Conservation (phyloP, 2,329 filamentous ascomycete genomes). For the Pseudogymnoascus sp. region DNA sequence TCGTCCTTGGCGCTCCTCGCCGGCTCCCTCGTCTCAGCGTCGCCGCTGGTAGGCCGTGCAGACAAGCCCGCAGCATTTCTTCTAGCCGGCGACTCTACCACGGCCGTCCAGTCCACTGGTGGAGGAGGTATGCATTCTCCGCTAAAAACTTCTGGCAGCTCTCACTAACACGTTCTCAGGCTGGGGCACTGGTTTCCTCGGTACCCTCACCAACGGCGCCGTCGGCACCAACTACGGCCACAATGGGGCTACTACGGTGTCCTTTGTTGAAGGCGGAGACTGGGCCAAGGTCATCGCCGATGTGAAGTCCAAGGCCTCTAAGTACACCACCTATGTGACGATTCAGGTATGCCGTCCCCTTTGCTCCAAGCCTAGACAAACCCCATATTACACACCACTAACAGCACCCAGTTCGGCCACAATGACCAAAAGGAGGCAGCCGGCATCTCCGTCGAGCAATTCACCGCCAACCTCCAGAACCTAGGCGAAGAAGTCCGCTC, state of each 20-base stretch:
- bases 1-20: constrained; percentile 6
- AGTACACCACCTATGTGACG: constrained; percentile 39
- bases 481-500: constrained; percentile 27
- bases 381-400: background rate
- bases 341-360: constrained; percentile 33
- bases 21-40: background rate
- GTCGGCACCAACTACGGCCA: constrained; percentile 41
- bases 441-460: constrained; percentile 34
- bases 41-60: background rate
- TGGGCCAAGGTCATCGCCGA: constrained; percentile 37
- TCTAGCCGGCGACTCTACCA: constrained; percentile 37
- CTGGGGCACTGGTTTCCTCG: constrained; percentile 44
- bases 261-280: constrained; percentile 38
- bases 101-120: constrained; percentile 19
- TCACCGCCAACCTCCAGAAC: constrained; percentile 35
- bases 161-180: constrained; percentile 24
- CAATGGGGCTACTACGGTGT: constrained; percentile 40
- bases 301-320: constrained; percentile 27
- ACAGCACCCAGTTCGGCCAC: constrained; percentile 37
- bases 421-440: constrained; percentile 42
- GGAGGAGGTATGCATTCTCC: constrained; percentile 12
- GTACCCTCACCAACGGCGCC: constrained; percentile 37
- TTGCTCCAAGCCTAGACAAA: no score
- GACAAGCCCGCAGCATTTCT: constrained; percentile 31
- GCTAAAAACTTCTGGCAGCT: background rate